Evolutionary conservation across 768 basidiomycete species (phyloP).

Genomic region (Leccinum fibrillosum): DNA sequence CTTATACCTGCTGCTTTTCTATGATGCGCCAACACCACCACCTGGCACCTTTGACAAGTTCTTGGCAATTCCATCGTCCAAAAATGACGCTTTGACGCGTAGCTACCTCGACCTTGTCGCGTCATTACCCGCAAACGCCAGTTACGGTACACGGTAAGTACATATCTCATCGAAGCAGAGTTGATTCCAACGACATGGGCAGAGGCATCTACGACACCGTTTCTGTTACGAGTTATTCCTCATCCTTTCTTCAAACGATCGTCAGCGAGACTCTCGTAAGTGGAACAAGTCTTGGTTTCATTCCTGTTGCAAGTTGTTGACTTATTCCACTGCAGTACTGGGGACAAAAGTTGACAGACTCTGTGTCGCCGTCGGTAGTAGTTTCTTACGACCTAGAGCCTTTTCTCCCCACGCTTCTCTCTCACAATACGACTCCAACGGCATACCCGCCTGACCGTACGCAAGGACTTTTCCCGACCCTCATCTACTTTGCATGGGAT

Average conservation of each 20-base stretch:
- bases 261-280: constrained; percentile 9
- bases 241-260: constrained; percentile 12
- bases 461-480: constrained; percentile 38
- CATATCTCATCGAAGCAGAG: neutral
- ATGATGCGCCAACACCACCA: neutral
- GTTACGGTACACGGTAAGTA: constrained; percentile 1
- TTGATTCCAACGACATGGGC: too few relatives aligned
- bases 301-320: too few relatives aligned
- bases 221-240: neutral
- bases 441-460: constrained; percentile 47
- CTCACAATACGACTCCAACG: constrained; percentile 33
- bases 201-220: neutral
- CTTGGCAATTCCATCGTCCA: neutral
- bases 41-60: neutral
- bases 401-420: constrained; percentile 43
- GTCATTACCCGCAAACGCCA: neutral
- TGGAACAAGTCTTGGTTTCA: too few relatives aligned
- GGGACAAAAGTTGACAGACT: too few relatives aligned
- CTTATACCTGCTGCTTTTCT: neutral
- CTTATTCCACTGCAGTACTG: too few relatives aligned
- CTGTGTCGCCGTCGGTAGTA: too few relatives aligned
- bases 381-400: constrained; percentile 38
- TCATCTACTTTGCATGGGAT: constrained; percentile 36
- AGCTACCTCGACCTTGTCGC: constrained; percentile 7
- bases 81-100: neutral